Percentiles rank a stretch among this genome's conserved stretches.
Conservation (phyloP, 805 yeast species). For the Candida nanaspora region DNA sequence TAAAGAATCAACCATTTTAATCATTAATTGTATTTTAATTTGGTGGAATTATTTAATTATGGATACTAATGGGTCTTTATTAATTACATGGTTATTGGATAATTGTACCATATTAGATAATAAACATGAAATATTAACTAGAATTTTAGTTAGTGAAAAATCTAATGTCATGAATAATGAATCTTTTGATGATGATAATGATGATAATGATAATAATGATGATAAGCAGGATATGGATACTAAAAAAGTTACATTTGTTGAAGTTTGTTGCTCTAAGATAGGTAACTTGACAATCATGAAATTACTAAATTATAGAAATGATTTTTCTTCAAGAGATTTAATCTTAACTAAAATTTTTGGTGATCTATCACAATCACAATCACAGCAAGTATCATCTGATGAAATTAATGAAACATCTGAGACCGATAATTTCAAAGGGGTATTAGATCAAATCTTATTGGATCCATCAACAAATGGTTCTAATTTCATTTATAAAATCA, state of each 20-base stretch:
- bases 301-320: constrained; percentile 63
- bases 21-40: constrained; percentile 71
- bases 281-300: constrained; percentile 81
- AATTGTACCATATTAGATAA: constrained; percentile 57
- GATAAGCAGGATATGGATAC: constrained; percentile 1
- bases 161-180: neutral
- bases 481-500: constrained; percentile 69
- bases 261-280: constrained; percentile 41
- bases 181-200: neutral
- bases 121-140: constrained; percentile 51
- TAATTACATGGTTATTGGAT: constrained; percentile 92
- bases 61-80: constrained; percentile 80
- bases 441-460: constrained; percentile 44
- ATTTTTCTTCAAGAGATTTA: constrained; percentile 49
- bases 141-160: constrained; percentile 14
- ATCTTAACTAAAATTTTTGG: constrained; percentile 58
- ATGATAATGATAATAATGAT: neutral
- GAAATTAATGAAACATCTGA: constrained; percentile 8
- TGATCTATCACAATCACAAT: too few species aligned
- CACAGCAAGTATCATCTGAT: constrained; percentile 1
- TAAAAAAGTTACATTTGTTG: constrained; percentile 8
- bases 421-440: constrained; percentile 3
- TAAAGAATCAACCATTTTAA: constrained; percentile 58
- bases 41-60: constrained; percentile 74
- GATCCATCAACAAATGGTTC: constrained; percentile 63